phyloP scores from a whole-genome alignment of 805 yeast species.

The Lachancea quebecensis region DNA sequence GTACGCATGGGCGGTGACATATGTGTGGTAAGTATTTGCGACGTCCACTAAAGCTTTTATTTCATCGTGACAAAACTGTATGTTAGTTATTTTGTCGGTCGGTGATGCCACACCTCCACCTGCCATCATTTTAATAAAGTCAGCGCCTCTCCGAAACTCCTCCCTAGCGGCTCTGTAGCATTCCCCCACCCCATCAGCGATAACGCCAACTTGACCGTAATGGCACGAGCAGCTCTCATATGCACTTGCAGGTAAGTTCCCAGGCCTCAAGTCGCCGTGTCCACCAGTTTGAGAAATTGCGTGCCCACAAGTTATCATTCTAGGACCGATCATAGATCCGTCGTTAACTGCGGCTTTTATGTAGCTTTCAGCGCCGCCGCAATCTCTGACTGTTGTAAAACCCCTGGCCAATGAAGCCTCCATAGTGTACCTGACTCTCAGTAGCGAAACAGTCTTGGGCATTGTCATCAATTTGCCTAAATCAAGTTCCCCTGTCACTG shows the following conservation, averaged over 20 bases:
- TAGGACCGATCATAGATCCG: conserved; percentile 9
- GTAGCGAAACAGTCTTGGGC: conserved; percentile 9
- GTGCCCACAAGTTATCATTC: conserved; percentile 11
- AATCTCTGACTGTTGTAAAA: conserved; percentile 12
- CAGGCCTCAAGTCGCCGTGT: conserved; percentile 11
- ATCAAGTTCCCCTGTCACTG: conserved; percentile 10
- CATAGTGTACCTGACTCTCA: conserved; percentile 10
- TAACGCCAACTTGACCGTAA: conserved; percentile 7
- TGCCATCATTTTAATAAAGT: conserved; percentile 12
- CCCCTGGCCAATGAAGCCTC: conserved; percentile 10
- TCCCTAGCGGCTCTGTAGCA: conserved; percentile 12
- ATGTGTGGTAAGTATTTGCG: conserved; percentile 9
- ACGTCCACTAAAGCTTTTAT: conserved; percentile 11
- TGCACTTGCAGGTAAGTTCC: conserved; percentile 8
- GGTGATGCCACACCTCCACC: conserved; percentile 15
- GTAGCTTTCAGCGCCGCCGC: conserved; percentile 13
- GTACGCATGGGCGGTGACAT: conserved; percentile 14
- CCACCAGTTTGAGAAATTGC: conserved; percentile 14
- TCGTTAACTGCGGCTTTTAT: conserved; percentile 9
- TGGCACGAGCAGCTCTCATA: conserved; percentile 12
- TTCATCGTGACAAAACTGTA: conserved; percentile 12
- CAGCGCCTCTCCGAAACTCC: conserved; percentile 12
- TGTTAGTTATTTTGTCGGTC: conserved; percentile 10
- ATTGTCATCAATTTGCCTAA: conserved; percentile 4
- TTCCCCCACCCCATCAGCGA: conserved; percentile 11